Evolutionary conservation across 257 asterid species (phyloP).

Genomic region (Plantago elongata): DNA sequence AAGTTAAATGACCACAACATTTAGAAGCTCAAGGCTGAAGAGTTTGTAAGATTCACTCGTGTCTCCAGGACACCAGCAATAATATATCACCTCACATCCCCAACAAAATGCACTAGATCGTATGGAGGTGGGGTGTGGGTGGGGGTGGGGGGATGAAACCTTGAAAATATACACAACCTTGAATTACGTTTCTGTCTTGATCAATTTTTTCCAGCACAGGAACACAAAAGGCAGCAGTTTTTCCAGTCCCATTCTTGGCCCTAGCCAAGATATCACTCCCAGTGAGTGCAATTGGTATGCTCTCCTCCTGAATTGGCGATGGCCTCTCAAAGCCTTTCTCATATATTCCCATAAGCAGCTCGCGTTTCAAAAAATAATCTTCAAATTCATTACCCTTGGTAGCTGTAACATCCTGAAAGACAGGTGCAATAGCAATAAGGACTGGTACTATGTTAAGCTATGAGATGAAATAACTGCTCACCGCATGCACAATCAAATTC

Average conservation of each 20-base stretch:
- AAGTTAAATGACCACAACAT: not conserved
- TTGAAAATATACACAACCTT: constrained; percentile 39
- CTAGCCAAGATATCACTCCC: constrained; percentile 81
- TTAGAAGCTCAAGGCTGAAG: too few relatives aligned
- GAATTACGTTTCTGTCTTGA: constrained; percentile 55
- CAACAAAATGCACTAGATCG: too few relatives aligned
- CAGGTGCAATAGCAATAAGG: constrained; percentile 15
- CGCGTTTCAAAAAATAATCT: constrained; percentile 81
- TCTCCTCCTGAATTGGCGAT: constrained; percentile 82
- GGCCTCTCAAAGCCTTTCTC: constrained; percentile 85
- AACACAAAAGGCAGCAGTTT: constrained; percentile 81
- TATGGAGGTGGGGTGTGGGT: too few relatives aligned
- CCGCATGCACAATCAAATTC: not conserved
- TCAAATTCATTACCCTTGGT: constrained; percentile 86
- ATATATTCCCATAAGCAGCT: constrained; percentile 80
- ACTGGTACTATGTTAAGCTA: not conserved
- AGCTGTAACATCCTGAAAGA: constrained; percentile 71
- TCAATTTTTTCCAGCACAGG: constrained; percentile 82
- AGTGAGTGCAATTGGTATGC: constrained; percentile 76
- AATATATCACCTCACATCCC: too few relatives aligned
- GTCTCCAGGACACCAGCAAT: too few relatives aligned
- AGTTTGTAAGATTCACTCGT: too few relatives aligned
- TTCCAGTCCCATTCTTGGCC: constrained; percentile 86
- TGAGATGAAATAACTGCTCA: constrained; percentile 7
- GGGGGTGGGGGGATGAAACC: too few relatives aligned